A percentile compares a stretch with the other conserved stretches of the same genome.
These are phyloP conservation scores for Neurospora hispaniola DNA, from an alignment of 495 filamentous ascomycete genomes.

Conservation along the genomic window DNA sequence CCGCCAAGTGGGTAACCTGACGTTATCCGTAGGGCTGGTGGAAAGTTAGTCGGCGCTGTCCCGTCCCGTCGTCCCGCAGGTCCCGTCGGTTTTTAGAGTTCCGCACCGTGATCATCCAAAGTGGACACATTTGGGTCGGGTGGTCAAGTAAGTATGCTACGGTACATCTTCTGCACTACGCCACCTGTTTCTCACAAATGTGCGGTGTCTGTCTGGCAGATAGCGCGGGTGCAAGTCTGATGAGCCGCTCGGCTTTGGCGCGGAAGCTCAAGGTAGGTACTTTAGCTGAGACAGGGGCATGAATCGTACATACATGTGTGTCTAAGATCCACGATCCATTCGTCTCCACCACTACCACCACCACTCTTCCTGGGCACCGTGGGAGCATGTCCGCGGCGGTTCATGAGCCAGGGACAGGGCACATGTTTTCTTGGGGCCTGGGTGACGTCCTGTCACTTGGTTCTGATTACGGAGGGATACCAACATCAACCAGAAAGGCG, in stretches of 20 bases:
- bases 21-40: background rate
- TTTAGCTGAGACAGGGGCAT: background rate
- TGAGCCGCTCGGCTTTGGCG: background rate
- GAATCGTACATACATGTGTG: background rate
- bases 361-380: background rate
- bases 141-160: background rate
- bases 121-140: background rate
- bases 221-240: background rate
- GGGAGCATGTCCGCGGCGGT: background rate
- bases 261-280: background rate
- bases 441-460: background rate
- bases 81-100: background rate
- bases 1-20: background rate
- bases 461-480: background rate
- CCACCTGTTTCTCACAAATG: background rate
- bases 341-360: background rate
- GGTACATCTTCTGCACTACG: background rate
- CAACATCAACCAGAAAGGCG: background rate
- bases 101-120: background rate
- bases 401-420: background rate
- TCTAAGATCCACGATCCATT: background rate
- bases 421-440: background rate
- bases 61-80: background rate
- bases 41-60: background rate
- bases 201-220: background rate